These are phyloP conservation scores for Astrothelium subdiscretum DNA, from an alignment of 495 filamentous ascomycete species.

Conservation along the genomic window DNA sequence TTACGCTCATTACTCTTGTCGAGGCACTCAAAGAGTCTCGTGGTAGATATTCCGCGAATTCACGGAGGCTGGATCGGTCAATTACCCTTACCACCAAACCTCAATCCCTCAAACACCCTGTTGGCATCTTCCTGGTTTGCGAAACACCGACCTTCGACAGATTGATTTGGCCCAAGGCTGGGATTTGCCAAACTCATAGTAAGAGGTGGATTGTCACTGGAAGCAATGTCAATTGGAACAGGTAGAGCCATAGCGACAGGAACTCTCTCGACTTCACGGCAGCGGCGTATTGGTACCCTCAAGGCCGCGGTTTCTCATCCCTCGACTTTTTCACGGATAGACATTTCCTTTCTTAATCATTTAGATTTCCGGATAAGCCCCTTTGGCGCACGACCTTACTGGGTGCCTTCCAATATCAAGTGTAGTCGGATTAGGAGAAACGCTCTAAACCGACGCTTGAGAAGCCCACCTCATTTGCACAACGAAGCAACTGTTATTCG, in stretches of 20 bases:
- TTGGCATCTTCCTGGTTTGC: not conserved
- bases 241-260: not conserved
- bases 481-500: not conserved
- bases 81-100: not conserved
- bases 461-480: not conserved
- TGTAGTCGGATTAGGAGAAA: not conserved
- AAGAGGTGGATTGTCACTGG: not conserved
- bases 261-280: not conserved
- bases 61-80: not conserved
- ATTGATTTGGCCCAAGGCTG: not conserved
- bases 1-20: not conserved
- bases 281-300: not conserved
- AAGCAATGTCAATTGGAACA: constrained; percentile 1
- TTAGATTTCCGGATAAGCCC: not conserved
- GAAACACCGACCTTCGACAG: not conserved
- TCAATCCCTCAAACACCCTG: not conserved
- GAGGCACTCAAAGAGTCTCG: not conserved
- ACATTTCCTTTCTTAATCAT: not conserved
- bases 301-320: not conserved
- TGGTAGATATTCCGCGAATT: not conserved
- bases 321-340: not conserved
- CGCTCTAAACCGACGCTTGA: not conserved
- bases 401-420: not conserved
- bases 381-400: not conserved
- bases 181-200: not conserved